These are phyloP conservation scores for Flaveria trinervia DNA, from an alignment of 129 eudicot species.

Conservation along the genomic window DNA sequence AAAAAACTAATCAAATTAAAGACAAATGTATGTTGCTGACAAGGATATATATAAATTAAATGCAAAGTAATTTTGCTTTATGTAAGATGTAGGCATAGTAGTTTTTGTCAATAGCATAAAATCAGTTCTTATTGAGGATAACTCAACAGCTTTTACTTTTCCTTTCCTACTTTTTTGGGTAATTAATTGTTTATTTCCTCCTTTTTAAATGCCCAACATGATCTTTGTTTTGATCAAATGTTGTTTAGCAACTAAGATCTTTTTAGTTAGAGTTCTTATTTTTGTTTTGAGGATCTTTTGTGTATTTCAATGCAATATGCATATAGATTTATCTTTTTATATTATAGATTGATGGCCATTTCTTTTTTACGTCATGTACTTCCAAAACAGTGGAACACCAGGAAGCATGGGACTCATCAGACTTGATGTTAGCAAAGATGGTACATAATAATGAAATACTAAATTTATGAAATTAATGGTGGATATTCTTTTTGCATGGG, in stretches of 20 bases:
- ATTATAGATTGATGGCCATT: background rate
- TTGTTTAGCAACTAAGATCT: constrained; percentile 13
- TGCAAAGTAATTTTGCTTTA: constrained; percentile 6
- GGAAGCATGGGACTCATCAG: background rate
- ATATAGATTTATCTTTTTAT: constrained; percentile 10
- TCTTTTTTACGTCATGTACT: constrained; percentile 5
- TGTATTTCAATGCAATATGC: constrained; percentile 15
- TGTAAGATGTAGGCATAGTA: background rate
- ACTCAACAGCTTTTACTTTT: background rate
- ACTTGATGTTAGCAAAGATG: background rate
- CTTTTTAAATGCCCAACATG: background rate
- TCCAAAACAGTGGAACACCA: constrained; percentile 18
- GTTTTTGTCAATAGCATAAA: constrained; percentile 6
- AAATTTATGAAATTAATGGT: background rate
- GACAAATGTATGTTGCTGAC: background rate
- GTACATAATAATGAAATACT: background rate
- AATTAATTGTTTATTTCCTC: constrained; percentile 5
- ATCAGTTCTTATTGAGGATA: background rate
- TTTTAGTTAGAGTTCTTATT: background rate
- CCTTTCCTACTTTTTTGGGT: constrained; percentile 4
- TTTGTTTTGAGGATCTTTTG: constrained; percentile 15
- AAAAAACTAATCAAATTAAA: background rate
- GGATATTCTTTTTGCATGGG: background rate
- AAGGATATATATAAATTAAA: constrained; percentile 3
- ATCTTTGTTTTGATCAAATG: constrained; percentile 20